Evolutionary conservation across 257 asterid species (phyloP), one percentile per base, ranked within the genome.

Genomic region (Mentha longifolia): DNA sequence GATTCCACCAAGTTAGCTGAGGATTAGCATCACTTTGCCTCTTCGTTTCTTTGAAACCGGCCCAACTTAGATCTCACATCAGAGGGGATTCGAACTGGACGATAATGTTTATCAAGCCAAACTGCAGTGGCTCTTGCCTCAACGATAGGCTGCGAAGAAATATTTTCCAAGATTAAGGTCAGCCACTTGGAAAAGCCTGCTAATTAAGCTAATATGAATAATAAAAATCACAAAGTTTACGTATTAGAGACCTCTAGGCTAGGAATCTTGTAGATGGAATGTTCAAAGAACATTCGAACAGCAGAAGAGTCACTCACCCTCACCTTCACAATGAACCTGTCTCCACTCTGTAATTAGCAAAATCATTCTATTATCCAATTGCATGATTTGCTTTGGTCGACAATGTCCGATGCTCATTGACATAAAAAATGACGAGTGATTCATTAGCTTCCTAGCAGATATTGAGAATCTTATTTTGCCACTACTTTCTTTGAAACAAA

Each of bases 121-220:
- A 81, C 97, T 59, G 91, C 95, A 14, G 89, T 89, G 25, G 85
- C 95, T 69, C 55, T 88, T 31, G 99, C 99, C 87, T 92, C 98
- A 72, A 89, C 41, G 25, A 95, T 68, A 2, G 89, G 96, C 99
- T 95, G 85, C 49, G 68, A 5, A 55, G 56, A 47, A 10, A 72
- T 33, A 28, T 57, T 33, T 60, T 37, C 50, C 9, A 63, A 54
- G 33, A 63, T 73, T 56, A 73, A 17, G 57, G 70, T 55, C 33
- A 39, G 47, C 30, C 59, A 41, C 42, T 75, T 51, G 10, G 33
- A 45, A 35, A 61, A 33, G n/a, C 19, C 16, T n/a, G 13, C 20
- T 6, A 20, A 7, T 3, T 45, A 46, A 3, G 45, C 35, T 33
- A 72, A 15, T 43, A 43, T 25, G 25, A 52, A 1, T 0, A 46